Evolutionary conservation across 768 basidiomycete species (phyloP).

Genomic region (Mycena floridula): DNA sequence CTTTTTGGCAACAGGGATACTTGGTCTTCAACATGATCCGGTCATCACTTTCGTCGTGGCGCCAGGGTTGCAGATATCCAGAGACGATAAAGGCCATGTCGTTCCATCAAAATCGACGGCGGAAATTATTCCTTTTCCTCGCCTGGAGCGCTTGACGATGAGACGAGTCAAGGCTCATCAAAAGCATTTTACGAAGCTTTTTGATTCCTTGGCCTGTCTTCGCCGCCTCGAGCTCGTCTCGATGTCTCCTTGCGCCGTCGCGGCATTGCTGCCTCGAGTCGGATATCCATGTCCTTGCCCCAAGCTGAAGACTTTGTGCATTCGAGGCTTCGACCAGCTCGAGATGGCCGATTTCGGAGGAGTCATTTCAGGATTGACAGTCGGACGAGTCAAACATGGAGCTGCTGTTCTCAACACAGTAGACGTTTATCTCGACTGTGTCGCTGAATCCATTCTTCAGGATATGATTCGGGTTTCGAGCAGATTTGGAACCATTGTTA

Average conservation of each 20-base stretch:
- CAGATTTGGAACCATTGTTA: too few species aligned
- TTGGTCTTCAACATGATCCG: background rate
- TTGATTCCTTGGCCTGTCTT: conserved; percentile 22
- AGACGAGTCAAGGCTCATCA: conserved; percentile 29
- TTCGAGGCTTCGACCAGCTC: background rate
- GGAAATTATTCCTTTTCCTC: conserved; percentile 33
- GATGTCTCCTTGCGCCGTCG: conserved; percentile 26
- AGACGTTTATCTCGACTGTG: too few species aligned
- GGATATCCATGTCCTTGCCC: background rate
- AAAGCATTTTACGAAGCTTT: conserved; percentile 24
- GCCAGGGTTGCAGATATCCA: conserved; percentile 1
- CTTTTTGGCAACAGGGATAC: conserved; percentile 18
- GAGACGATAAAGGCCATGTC: conserved; percentile 6
- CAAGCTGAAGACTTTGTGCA: background rate
- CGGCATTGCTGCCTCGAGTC: background rate
- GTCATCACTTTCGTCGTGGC: conserved; percentile 8
- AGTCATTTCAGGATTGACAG: too few species aligned
- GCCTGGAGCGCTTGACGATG: conserved; percentile 28
- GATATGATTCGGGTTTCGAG: too few species aligned
- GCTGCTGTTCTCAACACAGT: too few species aligned
- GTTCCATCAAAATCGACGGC: conserved; percentile 13
- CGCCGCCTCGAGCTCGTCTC: conserved; percentile 26
- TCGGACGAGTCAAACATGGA: too few species aligned
- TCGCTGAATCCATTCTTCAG: too few species aligned
- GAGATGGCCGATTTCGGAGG: too few species aligned